Evolutionary conservation across 331 rosid species (phyloP).

Genomic region (Acacia pycnantha): DNA sequence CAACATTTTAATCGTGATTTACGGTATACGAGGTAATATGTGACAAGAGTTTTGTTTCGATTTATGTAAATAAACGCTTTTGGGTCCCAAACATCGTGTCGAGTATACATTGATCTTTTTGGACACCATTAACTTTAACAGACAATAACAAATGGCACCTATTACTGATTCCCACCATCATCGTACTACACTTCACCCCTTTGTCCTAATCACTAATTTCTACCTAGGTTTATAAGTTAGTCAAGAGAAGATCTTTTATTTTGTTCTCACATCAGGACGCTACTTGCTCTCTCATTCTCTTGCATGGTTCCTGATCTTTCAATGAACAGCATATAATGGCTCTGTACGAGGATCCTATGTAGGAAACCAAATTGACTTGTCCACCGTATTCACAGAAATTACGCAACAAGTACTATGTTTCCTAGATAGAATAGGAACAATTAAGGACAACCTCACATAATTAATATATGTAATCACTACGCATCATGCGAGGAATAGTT

Average conservation of each 20-base stretch:
- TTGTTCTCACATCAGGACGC: not conserved
- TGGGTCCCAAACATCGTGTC: not conserved
- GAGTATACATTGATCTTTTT: not conserved
- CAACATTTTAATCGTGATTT: too few species aligned
- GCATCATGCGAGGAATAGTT: not conserved
- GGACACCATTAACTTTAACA: not conserved
- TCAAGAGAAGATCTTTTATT: not conserved
- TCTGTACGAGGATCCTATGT: not conserved
- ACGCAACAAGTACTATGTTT: not conserved
- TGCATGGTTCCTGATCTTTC: not conserved
- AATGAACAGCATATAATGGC: not conserved
- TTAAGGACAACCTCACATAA: not conserved
- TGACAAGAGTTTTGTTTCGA: too few species aligned
- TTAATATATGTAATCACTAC: not conserved
- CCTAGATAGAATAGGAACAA: not conserved
- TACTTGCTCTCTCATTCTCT: not conserved
- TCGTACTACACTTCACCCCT: not conserved
- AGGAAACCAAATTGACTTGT: not conserved
- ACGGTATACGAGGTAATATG: too few species aligned
- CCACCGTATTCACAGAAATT: not conserved
- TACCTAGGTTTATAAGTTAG: not conserved
- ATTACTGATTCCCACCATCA: not conserved
- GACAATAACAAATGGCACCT: not conserved
- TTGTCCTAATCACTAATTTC: not conserved
- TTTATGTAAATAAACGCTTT: too few species aligned